These are phyloP conservation scores for Marchantia polymorpha DNA, from an alignment of 225 moss, liverwort and hornwort species.

Conservation along the genomic window DNA sequence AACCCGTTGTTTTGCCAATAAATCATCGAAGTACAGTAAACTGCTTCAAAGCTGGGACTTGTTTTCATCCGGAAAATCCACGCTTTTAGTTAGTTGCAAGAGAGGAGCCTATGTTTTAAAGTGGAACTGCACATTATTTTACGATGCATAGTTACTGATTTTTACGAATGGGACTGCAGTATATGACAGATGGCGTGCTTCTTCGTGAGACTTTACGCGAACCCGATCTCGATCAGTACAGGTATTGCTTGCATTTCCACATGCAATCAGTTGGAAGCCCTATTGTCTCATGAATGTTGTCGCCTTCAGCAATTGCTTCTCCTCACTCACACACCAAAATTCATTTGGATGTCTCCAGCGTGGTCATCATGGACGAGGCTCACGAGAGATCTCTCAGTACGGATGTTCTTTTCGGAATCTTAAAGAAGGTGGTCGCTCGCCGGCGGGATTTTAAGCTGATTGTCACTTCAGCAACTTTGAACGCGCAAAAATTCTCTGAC, in stretches of 20 bases:
- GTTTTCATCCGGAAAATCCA: not conserved
- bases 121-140: too few relatives aligned
- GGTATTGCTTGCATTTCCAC: slow-evolving; percentile 36
- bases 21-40: not conserved
- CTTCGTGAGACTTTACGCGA: slow-evolving; percentile 94
- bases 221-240: slow-evolving; percentile 91
- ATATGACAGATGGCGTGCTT: slow-evolving; percentile 99
- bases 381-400: slow-evolving; percentile 68
- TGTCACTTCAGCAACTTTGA: slow-evolving; percentile 92
- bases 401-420: slow-evolving; percentile 93
- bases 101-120: too few relatives aligned
- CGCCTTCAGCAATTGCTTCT: not conserved
- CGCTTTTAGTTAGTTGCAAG: not conserved
- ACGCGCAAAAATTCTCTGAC: slow-evolving; percentile 90
- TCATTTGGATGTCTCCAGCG: slow-evolving; percentile 21
- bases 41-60: not conserved
- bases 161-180: slow-evolving; percentile 43
- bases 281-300: not conserved
- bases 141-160: too few relatives aligned
- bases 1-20: not conserved
- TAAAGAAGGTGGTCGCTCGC: slow-evolving; percentile 98
- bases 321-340: not conserved
- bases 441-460: slow-evolving; percentile 99
- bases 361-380: slow-evolving; percentile 55
- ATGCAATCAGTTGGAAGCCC: not conserved